Percentiles rank a stretch among this genome's conserved stretches.
These are phyloP conservation scores for Leptosphaerulina australis DNA, from an alignment of 2,329 filamentous ascomycete genomes.

Conservation along the genomic window DNA sequence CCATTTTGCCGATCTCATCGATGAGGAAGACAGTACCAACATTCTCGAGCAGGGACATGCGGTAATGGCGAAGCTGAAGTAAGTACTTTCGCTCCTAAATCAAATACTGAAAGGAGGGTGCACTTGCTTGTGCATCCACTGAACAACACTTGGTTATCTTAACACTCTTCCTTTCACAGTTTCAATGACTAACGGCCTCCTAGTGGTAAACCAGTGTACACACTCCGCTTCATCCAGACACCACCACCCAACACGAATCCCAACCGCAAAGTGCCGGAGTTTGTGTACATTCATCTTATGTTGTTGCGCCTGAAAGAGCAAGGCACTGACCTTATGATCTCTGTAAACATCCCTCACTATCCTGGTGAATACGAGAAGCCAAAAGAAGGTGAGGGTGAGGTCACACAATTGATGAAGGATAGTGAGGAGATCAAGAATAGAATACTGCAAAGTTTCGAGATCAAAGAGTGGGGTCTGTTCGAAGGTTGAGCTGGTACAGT, in stretches of 20 bases:
- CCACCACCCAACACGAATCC: slow-evolving; percentile 41
- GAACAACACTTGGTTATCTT: neutral
- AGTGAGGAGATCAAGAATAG: slow-evolving; percentile 68
- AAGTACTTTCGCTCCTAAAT: slow-evolving; percentile 24
- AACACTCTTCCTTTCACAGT: neutral
- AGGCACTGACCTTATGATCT: slow-evolving; percentile 80
- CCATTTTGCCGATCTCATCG: slow-evolving; percentile 57
- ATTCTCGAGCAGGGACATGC: slow-evolving; percentile 39
- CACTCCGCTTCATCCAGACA: slow-evolving; percentile 66
- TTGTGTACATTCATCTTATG: slow-evolving; percentile 77
- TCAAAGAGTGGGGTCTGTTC: slow-evolving; percentile 83
- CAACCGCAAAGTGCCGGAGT: slow-evolving; percentile 52
- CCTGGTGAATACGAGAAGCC: slow-evolving; percentile 74
- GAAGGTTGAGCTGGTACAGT: slow-evolving; percentile 20
- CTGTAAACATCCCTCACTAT: slow-evolving; percentile 86
- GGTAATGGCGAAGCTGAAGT: slow-evolving; percentile 47
- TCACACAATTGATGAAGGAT: slow-evolving; percentile 66
- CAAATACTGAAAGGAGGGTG: neutral
- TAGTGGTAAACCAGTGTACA: slow-evolving; percentile 65
- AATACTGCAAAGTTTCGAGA: slow-evolving; percentile 75
- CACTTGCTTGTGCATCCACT: slow-evolving; percentile 7
- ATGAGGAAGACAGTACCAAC: slow-evolving; percentile 46
- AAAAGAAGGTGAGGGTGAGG: slow-evolving; percentile 66
- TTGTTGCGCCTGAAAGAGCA: slow-evolving; percentile 77
- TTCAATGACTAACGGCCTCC: slow-evolving; percentile 3